phyloP scores from a whole-genome alignment of 1,284 basidiomycete genomes.

The Sphaerobolus stellatus region DNA sequence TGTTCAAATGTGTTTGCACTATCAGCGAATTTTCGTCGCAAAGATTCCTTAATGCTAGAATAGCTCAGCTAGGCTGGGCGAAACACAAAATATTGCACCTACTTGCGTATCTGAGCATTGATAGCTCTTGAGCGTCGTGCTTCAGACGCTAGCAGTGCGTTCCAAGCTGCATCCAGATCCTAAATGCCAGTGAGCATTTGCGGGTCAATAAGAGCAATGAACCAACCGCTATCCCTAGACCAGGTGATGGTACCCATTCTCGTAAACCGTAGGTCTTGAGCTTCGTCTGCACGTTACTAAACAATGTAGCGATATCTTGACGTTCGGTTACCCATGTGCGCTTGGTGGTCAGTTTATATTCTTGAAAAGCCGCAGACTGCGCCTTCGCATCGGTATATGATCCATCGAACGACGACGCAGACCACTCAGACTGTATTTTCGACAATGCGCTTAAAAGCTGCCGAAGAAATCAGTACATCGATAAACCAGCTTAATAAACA shows the following conservation, averaged over 20 bases:
- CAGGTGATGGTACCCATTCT: conserved; percentile 79
- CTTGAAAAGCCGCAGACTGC: conserved; percentile 71
- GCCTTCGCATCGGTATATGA: conserved; percentile 83
- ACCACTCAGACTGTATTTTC: conserved; percentile 67
- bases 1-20: conserved; percentile 85
- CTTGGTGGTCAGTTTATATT: conserved; percentile 86
- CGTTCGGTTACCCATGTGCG: conserved; percentile 87
- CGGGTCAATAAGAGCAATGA: background rate
- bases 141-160: conserved; percentile 69
- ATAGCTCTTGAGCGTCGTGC: conserved; percentile 79
- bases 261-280: conserved; percentile 86
- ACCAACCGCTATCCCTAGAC: conserved; percentile 61
- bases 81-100: conserved; percentile 31
- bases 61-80: too few species aligned
- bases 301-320: conserved; percentile 85
- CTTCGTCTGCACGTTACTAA: conserved; percentile 94
- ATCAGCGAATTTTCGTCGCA: conserved; percentile 82
- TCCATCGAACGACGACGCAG: conserved; percentile 58
- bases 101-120: conserved; percentile 91
- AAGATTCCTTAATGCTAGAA: conserved; percentile 81
- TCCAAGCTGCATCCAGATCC: conserved; percentile 85
- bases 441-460: conserved; percentile 67
- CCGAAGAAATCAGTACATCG: background rate
- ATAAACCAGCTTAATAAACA: conserved; percentile 5
- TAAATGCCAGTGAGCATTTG: conserved; percentile 22